phyloP scores from a whole-genome alignment of 352 stramenopile genomes.

The Hyaloperonospora brassicae region DNA sequence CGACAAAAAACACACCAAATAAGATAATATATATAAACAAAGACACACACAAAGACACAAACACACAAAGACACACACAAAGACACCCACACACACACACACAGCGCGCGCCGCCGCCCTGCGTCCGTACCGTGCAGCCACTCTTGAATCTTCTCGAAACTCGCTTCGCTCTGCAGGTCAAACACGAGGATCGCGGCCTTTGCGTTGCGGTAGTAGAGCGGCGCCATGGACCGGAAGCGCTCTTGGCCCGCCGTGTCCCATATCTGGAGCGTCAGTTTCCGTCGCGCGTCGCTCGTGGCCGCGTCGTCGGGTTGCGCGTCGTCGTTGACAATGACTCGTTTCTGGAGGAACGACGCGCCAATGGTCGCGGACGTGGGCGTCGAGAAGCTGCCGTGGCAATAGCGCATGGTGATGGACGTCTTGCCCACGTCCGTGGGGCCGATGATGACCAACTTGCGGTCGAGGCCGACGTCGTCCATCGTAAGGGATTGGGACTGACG shows the following conservation, averaged over 20 bases:
- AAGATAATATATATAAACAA: neutral
- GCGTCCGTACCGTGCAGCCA: conserved; percentile 57
- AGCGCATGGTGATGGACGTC: conserved; percentile 85
- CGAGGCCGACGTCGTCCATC: conserved; percentile 82
- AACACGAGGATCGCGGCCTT: conserved; percentile 85
- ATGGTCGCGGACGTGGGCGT: conserved; percentile 81
- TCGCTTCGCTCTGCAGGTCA: conserved; percentile 64
- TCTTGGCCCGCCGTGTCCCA: conserved; percentile 55
- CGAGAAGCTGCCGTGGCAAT: conserved; percentile 80
- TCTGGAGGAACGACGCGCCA: conserved; percentile 82
- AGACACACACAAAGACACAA: conserved; percentile 3
- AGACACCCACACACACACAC: neutral
- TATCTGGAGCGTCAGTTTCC: conserved; percentile 85
- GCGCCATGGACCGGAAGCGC: conserved; percentile 81
- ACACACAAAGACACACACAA: neutral
- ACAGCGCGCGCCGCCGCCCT: neutral
- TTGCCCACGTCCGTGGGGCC: conserved; percentile 84
- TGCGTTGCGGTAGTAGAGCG: conserved; percentile 88
- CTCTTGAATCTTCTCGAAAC: conserved; percentile 83
- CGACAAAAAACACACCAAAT: too few species aligned
- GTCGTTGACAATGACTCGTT: conserved; percentile 65
- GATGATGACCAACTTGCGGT: conserved; percentile 87
- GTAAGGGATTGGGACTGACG: neutral
- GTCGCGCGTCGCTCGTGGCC: conserved; percentile 18
- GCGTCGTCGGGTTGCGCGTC: conserved; percentile 6